A percentile compares a stretch with the other conserved stretches of the same genome.
Conservation (phyloP, 306 rosid species). For the Pyrus communis region DNA sequence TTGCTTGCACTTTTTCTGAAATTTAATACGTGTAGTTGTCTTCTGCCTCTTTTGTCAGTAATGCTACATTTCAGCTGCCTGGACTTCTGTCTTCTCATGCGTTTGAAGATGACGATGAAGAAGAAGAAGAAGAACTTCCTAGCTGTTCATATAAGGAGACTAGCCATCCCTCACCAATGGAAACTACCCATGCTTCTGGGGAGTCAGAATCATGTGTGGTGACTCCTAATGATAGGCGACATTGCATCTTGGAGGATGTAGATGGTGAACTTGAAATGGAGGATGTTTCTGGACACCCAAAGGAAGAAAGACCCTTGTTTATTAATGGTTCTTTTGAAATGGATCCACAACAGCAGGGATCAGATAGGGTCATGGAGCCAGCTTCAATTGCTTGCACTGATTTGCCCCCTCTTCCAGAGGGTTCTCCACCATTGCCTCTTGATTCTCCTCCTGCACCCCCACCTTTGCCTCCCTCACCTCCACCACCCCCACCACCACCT, state of each 20-base stretch:
- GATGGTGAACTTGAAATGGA: conserved; percentile 99
- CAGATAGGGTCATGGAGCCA: conserved; percentile 36
- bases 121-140: conserved; percentile 59
- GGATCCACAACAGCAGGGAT: conserved; percentile 35
- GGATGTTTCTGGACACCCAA: conserved; percentile 87
- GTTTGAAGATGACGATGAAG: conserved; percentile 81
- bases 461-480: conserved; percentile 92
- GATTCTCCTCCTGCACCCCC: conserved; percentile 94
- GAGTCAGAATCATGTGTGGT: conserved; percentile 60
- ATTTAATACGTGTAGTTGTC: conserved; percentile 15
- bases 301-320: conserved; percentile 54
- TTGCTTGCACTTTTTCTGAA: background rate
- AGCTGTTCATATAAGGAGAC: conserved; percentile 45
- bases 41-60: conserved; percentile 42
- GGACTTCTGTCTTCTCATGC: conserved; percentile 69
- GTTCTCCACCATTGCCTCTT: conserved; percentile 89
- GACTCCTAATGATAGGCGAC: conserved; percentile 91
- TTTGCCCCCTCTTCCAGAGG: conserved; percentile 47
- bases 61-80: conserved; percentile 96
- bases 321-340: conserved; percentile 37
- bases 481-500: conserved; percentile 66
- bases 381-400: conserved; percentile 35
- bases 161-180: conserved; percentile 38
- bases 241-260: conserved; percentile 89
- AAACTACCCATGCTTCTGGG: conserved; percentile 39